phyloP scores from a whole-genome alignment of 495 filamentous ascomycete genomes.

The Aspergillus carlsbadensis region DNA sequence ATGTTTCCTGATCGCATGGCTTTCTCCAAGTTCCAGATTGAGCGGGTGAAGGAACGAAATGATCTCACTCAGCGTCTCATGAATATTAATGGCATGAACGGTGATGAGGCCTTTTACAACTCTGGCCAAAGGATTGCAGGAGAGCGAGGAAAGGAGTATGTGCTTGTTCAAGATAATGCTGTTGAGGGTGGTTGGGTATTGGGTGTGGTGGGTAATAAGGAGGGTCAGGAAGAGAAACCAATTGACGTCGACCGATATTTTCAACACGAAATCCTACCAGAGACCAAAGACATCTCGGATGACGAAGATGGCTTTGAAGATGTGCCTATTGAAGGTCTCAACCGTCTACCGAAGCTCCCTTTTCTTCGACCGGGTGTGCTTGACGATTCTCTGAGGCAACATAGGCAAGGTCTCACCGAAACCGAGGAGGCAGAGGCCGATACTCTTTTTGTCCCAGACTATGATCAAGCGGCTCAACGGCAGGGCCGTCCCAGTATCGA shows the following conservation, averaged over 20 bases:
- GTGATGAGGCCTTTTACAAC: constrained; percentile 65
- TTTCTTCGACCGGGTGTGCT: constrained; percentile 39
- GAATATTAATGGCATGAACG: constrained; percentile 89
- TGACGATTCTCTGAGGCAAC: constrained; percentile 36
- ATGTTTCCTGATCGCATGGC: constrained; percentile 99
- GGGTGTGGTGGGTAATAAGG: constrained; percentile 85
- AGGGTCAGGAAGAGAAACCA: constrained; percentile 72
- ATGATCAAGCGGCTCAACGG: constrained; percentile 29
- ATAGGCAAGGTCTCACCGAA: constrained; percentile 44
- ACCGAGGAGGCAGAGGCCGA: constrained; percentile 46
- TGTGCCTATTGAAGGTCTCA: constrained; percentile 90
- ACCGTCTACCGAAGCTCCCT: constrained; percentile 72
- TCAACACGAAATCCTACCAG: constrained; percentile 43
- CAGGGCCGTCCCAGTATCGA: constrained; percentile 32
- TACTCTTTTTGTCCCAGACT: constrained; percentile 64
- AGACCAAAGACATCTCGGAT: constrained; percentile 50
- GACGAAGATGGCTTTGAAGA: constrained; percentile 85
- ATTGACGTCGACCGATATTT: constrained; percentile 84
- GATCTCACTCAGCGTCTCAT: constrained; percentile 94
- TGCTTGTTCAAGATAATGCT: constrained; percentile 90
- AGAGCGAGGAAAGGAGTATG: constrained; percentile 89
- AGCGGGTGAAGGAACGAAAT: constrained; percentile 86
- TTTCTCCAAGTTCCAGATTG: constrained; percentile 94
- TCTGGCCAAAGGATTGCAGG: constrained; percentile 73
- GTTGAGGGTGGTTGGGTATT: constrained; percentile 97